Base-by-base conservation (phyloP, 1,284 basidiomycete species). In the Trametes polyzona region DNA sequence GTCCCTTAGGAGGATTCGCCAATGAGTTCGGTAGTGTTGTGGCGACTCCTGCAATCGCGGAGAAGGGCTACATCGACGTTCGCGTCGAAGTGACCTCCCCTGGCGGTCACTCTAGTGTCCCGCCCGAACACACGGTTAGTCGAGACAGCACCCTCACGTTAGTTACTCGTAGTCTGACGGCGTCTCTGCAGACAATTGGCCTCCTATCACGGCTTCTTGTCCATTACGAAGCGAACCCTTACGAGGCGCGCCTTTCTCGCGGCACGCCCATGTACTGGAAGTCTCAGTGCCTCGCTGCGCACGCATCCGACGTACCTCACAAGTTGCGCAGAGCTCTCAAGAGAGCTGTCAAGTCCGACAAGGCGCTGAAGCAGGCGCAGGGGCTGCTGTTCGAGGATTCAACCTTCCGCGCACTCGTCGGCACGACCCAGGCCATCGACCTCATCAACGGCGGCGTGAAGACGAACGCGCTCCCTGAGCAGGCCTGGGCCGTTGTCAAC, bases 91-190 rank as follows among this genome's bases (percentile, higher is more conserved):
- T 88, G 16, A 66, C 76, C 19, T 81, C 85, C 2, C 76, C 79
- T 1, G 89, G 88, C 9, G 88, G 90, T 0, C 88, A 90, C 68
- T 87, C 85, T 4, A 86, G 83, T 48, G 73, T 78, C 9, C 87
- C 87, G 16, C 85, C 84, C 27, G 59, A 71, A 32, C 83, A 84
- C 63, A 84, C 82, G 3, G 83, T 83, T 61, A 52, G 73, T 40
- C 11, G 8, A n/a, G 3, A 21, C 24, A n/a, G 11, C 30, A 23
- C 12, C 14, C 9, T 23, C n/a, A n/a, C n/a, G n/a, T n/a, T 3
- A 16, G 3, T 16, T 4, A 9, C 19, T 5, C 2, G 19, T 17
- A 16, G 12, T 19, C 29, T 51, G 5, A 49, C 14, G 26, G 12
- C 14, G 9, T 24, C 5, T 35, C 27, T 33, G 3, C 44, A 82